Conservation (phyloP, 2,329 filamentous ascomycete genomes). For the Davidsoniella eucalypti region DNA sequence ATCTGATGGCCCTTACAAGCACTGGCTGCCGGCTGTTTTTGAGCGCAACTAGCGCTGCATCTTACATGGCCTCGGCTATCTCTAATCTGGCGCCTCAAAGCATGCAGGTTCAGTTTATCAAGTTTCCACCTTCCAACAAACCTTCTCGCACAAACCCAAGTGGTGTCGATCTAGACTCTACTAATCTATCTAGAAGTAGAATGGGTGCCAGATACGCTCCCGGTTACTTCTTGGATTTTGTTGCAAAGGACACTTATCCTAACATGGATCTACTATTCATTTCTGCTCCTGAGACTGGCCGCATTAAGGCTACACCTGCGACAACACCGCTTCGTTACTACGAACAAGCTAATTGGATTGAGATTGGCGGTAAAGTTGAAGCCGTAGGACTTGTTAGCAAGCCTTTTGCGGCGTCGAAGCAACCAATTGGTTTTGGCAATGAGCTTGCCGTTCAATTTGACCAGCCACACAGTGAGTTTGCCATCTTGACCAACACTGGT, state of each 20-base stretch:
- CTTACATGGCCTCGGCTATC: slow-evolving; percentile 43
- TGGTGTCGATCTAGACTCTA: slow-evolving; percentile 31
- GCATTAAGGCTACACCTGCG: slow-evolving; percentile 48
- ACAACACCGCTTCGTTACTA: slow-evolving; percentile 44
- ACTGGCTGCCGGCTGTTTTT: slow-evolving; percentile 86
- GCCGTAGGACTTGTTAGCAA: slow-evolving; percentile 63
- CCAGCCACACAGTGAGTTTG: slow-evolving; percentile 62
- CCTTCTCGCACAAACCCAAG: slow-evolving; percentile 21
- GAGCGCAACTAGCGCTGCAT: slow-evolving; percentile 68
- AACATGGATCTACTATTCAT: slow-evolving; percentile 59
- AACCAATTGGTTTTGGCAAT: slow-evolving; percentile 74
- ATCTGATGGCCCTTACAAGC: slow-evolving; percentile 77
- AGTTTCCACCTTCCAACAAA: slow-evolving; percentile 57
- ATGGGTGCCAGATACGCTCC: slow-evolving; percentile 54
- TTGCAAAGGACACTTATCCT: slow-evolving; percentile 42
- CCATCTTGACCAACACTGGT: slow-evolving; percentile 79
- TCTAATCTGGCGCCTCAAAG: slow-evolving; percentile 61
- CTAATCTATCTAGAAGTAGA: slow-evolving; percentile 31
- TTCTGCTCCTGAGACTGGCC: slow-evolving; percentile 72
- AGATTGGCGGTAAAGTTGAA: slow-evolving; percentile 55
- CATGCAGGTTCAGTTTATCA: slow-evolving; percentile 96
- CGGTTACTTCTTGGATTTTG: slow-evolving; percentile 80
- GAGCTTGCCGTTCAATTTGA: slow-evolving; percentile 96
- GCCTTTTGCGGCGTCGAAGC: slow-evolving; percentile 50
- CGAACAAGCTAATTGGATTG: slow-evolving; percentile 68